Evolutionary conservation across 2,329 filamentous ascomycete genomes (phyloP), one percentile per base, ranked within the genome.

Genomic region (Botrytis deweyae): DNA sequence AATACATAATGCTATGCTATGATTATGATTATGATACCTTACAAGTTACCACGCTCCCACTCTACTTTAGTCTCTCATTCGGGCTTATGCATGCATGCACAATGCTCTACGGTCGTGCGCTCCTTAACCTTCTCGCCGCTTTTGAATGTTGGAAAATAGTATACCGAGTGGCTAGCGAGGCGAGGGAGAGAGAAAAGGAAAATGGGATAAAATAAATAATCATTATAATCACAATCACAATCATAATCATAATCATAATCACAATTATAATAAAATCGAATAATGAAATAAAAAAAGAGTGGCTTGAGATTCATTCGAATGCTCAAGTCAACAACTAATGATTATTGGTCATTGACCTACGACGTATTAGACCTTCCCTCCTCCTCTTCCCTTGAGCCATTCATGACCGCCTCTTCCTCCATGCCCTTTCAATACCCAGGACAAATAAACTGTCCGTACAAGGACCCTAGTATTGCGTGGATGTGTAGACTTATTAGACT

Each of bases 21-120:
- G 46, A 49, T 49, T 49, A 72, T 76, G 71, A 49, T 65, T 58
- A 69, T 67, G 62, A 40, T 67, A 66, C 65, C 46, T 42, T 62
- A n/a, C 65, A 52, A 52, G 49, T 52, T 52, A 52, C 49, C 49
- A 52, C 55, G 68, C 64, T 61, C 25, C 38, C 62, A 55, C 62
- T 42, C 29, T 36, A 44, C 36, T 44, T 20, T 70, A 46, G 68
- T 62, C 44, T 63, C 58, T 74, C 49, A 73, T 70, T 74, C 75
- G 76, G 77, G 76, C 78, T 79, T 79, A 79, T 79, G 78, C 77
- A 78, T 78, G 75, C 49, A 52, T 52, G 36, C 36, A 77, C 75
- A 78, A 74, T 74, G 69, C 73, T 33, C 38, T 18, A 63, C 46
- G 20, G 38, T 72, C 44, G 52, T 69, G 36, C 40, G 29, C 52